These are phyloP conservation scores for Erythrobasidium hasegawianum DNA, from an alignment of 1,284 basidiomycete species.

Conservation along the genomic window DNA sequence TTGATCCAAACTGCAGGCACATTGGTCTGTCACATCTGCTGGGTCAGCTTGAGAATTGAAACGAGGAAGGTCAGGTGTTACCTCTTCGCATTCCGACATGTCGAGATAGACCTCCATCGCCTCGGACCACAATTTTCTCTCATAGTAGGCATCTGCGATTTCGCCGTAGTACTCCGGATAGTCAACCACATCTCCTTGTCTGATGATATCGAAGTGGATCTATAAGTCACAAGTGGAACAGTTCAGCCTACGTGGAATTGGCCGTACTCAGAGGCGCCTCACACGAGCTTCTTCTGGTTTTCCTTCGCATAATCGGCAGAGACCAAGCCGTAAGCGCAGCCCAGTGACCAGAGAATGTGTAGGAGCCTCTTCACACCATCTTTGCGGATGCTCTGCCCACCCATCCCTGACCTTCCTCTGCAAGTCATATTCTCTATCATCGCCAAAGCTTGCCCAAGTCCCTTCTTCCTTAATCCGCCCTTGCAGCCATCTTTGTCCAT, in stretches of 20 bases:
- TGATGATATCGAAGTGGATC: slow-evolving; percentile 70
- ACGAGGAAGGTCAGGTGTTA: background rate
- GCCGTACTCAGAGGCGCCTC: slow-evolving; percentile 56
- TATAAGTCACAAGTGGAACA: slow-evolving; percentile 46
- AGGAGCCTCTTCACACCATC: slow-evolving; percentile 47
- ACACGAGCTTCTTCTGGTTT: slow-evolving; percentile 79
- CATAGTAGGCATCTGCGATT: slow-evolving; percentile 78
- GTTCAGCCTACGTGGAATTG: slow-evolving; percentile 1
- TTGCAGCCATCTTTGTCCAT: slow-evolving; percentile 83
- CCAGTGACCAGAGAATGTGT: slow-evolving; percentile 70
- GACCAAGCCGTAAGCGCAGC: slow-evolving; percentile 76
- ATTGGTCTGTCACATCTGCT: slow-evolving; percentile 37
- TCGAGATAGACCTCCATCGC: slow-evolving; percentile 73
- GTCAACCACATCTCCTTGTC: slow-evolving; percentile 64
- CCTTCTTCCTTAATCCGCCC: slow-evolving; percentile 64
- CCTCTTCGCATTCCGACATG: slow-evolving; percentile 63
- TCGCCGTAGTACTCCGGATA: slow-evolving; percentile 75
- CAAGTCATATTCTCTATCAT: slow-evolving; percentile 82
- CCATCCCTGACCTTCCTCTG: slow-evolving; percentile 48
- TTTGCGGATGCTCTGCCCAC: slow-evolving; percentile 46
- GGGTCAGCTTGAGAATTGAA: background rate
- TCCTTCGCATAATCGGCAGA: slow-evolving; percentile 76
- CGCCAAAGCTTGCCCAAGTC: slow-evolving; percentile 76
- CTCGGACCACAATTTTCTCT: slow-evolving; percentile 65
- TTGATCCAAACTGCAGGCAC: slow-evolving; percentile 42